phyloP scores from a whole-genome alignment of 371 early-diverging fungal genomes.

The Caulochytrium protostelioides region DNA sequence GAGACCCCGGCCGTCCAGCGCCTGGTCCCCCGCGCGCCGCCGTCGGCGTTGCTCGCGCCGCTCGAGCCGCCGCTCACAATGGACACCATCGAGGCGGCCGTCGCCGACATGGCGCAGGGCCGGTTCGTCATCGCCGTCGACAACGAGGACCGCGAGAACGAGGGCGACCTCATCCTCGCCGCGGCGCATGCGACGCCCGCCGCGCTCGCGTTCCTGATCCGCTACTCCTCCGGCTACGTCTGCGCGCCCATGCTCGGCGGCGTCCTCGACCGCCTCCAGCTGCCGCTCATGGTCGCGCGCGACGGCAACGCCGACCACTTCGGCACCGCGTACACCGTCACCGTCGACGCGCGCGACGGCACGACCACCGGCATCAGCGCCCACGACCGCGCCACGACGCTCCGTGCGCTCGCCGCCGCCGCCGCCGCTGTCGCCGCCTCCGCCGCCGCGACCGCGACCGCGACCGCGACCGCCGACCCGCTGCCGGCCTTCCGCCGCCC shows the following conservation, averaged over 20 bases:
- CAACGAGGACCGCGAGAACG: slow-evolving; percentile 91
- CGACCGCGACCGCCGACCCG: too few species aligned
- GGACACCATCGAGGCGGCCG: too few species aligned
- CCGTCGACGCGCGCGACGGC: slow-evolving; percentile 58
- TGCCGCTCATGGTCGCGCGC: slow-evolving; percentile 78
- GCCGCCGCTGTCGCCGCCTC: slow-evolving; percentile 30
- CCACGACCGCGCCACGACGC: slow-evolving; percentile 63
- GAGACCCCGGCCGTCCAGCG: too few species aligned
- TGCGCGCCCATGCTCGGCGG: slow-evolving; percentile 62
- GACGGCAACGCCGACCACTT: slow-evolving; percentile 57
- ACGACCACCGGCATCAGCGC: slow-evolving; percentile 91
- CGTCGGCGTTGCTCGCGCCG: too few species aligned
- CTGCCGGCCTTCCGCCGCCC: slow-evolving; percentile 73
- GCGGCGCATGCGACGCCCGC: slow-evolving; percentile 69
- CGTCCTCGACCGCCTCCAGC: slow-evolving; percentile 49
- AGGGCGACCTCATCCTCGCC: slow-evolving; percentile 88
- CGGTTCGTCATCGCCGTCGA: slow-evolving; percentile 81
- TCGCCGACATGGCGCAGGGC: slow-evolving; percentile 19
- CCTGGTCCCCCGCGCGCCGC: too few species aligned
- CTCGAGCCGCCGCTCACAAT: too few species aligned
- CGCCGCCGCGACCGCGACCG: slow-evolving; percentile 29
- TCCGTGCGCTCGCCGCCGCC: slow-evolving; percentile 49
- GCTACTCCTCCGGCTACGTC: slow-evolving; percentile 77
- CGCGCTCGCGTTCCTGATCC: slow-evolving; percentile 80
- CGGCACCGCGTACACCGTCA: slow-evolving; percentile 79